Evolutionary conservation across 306 rosid species (phyloP).

Genomic region (Myrica gale): DNA sequence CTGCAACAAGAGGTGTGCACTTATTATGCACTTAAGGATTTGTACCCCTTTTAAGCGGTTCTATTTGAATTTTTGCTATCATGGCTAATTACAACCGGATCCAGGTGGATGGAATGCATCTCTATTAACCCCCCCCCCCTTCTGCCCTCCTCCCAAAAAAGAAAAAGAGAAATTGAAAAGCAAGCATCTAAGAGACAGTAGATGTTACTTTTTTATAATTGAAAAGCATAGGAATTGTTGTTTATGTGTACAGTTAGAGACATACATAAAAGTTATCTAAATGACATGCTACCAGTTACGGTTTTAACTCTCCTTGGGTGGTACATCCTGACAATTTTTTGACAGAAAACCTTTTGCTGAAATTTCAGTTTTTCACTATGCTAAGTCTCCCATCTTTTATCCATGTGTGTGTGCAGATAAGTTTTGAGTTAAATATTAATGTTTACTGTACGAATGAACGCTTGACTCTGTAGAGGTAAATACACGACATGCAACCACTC

Average conservation of each 20-base stretch:
- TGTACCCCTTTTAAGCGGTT: neutral
- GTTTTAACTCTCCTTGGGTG: neutral
- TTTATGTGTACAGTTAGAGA: neutral
- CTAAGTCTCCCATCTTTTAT: neutral
- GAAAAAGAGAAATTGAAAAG: too few relatives aligned
- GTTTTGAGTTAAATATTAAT: neutral
- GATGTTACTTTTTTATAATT: neutral
- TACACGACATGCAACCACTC: neutral
- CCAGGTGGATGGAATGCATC: too few relatives aligned
- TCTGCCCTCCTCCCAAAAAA: neutral
- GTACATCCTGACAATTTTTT: neutral
- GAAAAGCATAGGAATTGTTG: neutral
- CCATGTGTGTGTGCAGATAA: neutral
- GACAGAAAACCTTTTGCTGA: neutral
- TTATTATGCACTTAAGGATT: constrained; percentile 7
- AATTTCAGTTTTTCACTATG: neutral
- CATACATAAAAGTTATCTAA: neutral
- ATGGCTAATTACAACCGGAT: neutral
- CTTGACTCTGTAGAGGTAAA: neutral
- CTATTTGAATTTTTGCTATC: neutral
- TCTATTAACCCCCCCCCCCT: neutral
- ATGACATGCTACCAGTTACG: neutral
- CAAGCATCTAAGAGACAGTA: too few relatives aligned
- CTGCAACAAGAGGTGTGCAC: constrained; percentile 91
- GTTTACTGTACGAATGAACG: neutral